These are phyloP conservation scores for Fonsecaea pedrosoi DNA, from an alignment of 2,329 filamentous ascomycete species.

Conservation along the genomic window DNA sequence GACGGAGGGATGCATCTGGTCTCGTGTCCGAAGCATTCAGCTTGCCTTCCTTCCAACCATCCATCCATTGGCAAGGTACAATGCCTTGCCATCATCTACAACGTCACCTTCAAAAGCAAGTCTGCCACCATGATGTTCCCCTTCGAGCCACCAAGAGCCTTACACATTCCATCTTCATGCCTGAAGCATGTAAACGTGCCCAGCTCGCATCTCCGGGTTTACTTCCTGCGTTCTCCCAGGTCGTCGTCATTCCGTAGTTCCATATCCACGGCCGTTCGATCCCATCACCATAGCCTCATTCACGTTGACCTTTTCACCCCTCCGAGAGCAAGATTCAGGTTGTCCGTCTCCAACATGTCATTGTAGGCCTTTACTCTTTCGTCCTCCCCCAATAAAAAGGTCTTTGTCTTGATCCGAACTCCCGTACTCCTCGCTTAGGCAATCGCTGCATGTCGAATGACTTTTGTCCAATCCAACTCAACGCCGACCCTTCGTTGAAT, in stretches of 20 bases:
- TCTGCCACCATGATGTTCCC: not conserved
- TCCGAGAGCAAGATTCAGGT: not conserved
- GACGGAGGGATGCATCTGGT: not conserved
- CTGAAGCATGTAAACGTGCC: not conserved
- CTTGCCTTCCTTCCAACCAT: no score
- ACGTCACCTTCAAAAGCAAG: not conserved
- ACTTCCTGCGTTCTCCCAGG: not conserved
- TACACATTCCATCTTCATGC: not conserved
- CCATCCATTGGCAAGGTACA: no score
- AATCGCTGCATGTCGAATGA: conserved; percentile 16
- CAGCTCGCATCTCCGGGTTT: not conserved
- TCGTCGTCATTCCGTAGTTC: not conserved
- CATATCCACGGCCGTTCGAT: conserved; percentile 6
- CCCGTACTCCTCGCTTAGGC: conserved; percentile 19
- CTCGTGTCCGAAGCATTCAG: not conserved
- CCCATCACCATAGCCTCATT: conserved; percentile 4
- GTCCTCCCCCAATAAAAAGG: not conserved
- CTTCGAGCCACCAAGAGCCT: not conserved
- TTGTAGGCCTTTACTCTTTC: conserved; percentile 1
- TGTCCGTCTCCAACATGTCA: conserved; percentile 1
- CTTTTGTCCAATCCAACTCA: conserved; percentile 6
- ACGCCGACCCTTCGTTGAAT: not conserved
- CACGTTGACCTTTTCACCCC: not conserved
- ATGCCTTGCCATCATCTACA: not conserved
- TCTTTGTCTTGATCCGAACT: conserved; percentile 14